phyloP scores from a whole-genome alignment of 1,284 basidiomycete species.

The Earliella scabrosa region DNA sequence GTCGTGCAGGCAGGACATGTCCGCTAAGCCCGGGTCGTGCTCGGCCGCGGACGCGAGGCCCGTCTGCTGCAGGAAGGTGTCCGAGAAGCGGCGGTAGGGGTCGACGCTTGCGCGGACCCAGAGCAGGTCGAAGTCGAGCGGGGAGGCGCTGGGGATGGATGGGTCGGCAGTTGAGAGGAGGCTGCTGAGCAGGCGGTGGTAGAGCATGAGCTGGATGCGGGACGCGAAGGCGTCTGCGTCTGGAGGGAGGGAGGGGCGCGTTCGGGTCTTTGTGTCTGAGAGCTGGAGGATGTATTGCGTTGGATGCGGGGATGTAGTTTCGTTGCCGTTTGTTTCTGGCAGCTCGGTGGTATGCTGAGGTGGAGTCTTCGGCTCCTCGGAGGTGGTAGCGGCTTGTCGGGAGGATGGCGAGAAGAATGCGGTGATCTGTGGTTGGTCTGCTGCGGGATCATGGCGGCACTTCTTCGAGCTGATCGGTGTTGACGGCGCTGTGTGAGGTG shows the following conservation, averaged over 20 bases:
- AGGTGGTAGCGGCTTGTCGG: not conserved
- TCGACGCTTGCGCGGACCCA: slow-evolving; percentile 60
- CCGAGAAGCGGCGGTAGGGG: slow-evolving; percentile 53
- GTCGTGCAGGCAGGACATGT: slow-evolving; percentile 33
- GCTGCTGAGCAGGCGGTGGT: slow-evolving; percentile 70
- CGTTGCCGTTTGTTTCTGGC: too few species aligned
- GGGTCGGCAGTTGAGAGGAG: slow-evolving; percentile 45
- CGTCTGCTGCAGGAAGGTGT: slow-evolving; percentile 57
- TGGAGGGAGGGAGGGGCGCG: slow-evolving; percentile 54
- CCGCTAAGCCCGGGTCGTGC: not conserved
- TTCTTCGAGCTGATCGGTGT: slow-evolving; percentile 33
- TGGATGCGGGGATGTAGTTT: too few species aligned
- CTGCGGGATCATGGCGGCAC: slow-evolving; percentile 15
- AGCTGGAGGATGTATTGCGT: slow-evolving; percentile 47
- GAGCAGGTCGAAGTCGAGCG: slow-evolving; percentile 57
- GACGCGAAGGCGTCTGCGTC: slow-evolving; percentile 67
- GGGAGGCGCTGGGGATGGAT: slow-evolving; percentile 5
- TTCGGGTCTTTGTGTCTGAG: slow-evolving; percentile 81
- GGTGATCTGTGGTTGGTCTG: slow-evolving; percentile 28
- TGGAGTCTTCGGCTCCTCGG: not conserved
- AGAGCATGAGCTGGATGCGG: slow-evolving; percentile 85
- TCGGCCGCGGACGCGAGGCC: slow-evolving; percentile 35
- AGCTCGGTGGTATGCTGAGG: not conserved
- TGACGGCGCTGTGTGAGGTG: slow-evolving; percentile 18
- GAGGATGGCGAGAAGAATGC: slow-evolving; percentile 29